phyloP scores from a whole-genome alignment of 768 basidiomycete species.

The Mycena vulgaris region DNA sequence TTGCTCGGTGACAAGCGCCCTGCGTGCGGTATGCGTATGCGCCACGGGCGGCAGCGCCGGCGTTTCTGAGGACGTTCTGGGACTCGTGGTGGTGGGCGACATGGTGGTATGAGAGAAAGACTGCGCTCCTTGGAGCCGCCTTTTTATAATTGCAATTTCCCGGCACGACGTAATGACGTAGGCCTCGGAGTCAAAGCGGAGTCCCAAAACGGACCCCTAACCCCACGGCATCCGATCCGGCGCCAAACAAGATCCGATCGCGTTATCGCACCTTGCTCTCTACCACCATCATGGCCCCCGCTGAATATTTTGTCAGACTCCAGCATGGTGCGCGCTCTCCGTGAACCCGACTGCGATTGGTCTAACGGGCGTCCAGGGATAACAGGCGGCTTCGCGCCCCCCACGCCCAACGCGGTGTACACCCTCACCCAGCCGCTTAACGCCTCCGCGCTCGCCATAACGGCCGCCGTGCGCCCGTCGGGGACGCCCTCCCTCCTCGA shows the following conservation, averaged over 20 bases:
- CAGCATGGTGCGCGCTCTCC: conserved; percentile 67
- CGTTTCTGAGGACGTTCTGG: conserved; percentile 25
- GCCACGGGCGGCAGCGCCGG: conserved; percentile 19
- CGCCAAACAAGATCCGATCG: neutral
- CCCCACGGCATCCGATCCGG: neutral
- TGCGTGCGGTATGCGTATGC: conserved; percentile 20
- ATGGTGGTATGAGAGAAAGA: conserved; percentile 35
- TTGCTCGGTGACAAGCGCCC: conserved; percentile 39
- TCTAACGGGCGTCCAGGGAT: conserved; percentile 66
- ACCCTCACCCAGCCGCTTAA: conserved; percentile 60
- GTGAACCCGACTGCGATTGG: neutral
- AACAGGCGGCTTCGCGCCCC: conserved; percentile 81
- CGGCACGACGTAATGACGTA: conserved; percentile 16
- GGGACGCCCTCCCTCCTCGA: conserved; percentile 63
- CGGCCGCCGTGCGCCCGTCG: conserved; percentile 61
- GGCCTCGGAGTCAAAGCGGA: too few relatives aligned
- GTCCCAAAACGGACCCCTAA: too few relatives aligned
- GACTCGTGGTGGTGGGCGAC: neutral
- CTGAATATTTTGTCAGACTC: conserved; percentile 70
- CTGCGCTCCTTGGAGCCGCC: conserved; percentile 1
- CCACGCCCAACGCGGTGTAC: conserved; percentile 71
- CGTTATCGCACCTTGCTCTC: conserved; percentile 14
- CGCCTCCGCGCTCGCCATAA: conserved; percentile 59
- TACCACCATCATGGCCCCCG: conserved; percentile 59
- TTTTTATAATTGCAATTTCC: neutral